phyloP scores from a whole-genome alignment of 768 basidiomycete genomes.

The Floccularia luteovirens region DNA sequence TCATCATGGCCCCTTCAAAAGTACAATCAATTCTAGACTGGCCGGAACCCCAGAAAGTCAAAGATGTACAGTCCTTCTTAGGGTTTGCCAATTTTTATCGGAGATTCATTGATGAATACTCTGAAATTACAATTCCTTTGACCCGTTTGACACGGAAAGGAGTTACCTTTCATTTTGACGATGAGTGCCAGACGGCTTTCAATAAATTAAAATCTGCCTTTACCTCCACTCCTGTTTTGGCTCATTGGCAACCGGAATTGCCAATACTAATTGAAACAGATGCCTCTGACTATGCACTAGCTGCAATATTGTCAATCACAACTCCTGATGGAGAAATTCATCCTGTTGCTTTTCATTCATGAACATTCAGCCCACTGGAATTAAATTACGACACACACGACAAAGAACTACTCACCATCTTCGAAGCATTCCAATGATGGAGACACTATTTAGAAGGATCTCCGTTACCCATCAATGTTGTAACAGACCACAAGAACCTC shows the following conservation, averaged over 20 bases:
- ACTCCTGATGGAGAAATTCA: background rate
- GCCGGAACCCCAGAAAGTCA: constrained; percentile 22
- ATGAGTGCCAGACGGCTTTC: constrained; percentile 11
- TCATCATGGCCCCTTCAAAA: background rate
- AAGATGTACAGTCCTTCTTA: constrained; percentile 30
- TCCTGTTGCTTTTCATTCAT: background rate
- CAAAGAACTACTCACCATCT: background rate
- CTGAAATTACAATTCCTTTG: background rate
- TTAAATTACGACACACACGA: background rate
- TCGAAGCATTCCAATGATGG: background rate
- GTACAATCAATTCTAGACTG: constrained; percentile 14
- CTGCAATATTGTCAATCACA: background rate
- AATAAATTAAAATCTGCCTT: background rate
- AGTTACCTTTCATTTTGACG: constrained; percentile 9
- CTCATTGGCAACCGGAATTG: too few relatives aligned
- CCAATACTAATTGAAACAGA: background rate
- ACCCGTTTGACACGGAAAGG: background rate
- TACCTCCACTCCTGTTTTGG: background rate
- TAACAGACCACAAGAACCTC: background rate
- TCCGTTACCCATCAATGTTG: background rate
- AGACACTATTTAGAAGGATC: background rate
- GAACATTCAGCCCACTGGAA: background rate
- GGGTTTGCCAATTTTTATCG: constrained; percentile 40
- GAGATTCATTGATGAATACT: constrained; percentile 27
- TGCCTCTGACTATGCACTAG: background rate